phyloP scores from a whole-genome alignment of 768 basidiomycete species.

The Lyophyllum shimeji region DNA sequence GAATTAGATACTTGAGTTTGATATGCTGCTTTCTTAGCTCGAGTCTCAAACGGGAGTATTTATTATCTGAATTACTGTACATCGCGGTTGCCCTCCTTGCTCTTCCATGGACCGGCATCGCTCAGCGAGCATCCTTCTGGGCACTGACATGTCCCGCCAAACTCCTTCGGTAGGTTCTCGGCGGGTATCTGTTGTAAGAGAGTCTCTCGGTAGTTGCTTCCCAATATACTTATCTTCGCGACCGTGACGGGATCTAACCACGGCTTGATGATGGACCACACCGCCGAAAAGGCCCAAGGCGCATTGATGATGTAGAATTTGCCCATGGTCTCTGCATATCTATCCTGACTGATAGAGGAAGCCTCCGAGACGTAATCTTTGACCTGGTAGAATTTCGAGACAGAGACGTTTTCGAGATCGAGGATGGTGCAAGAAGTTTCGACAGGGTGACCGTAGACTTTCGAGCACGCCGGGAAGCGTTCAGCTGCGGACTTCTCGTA shows the following conservation, averaged over 20 bases:
- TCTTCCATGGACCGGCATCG: conserved; percentile 92
- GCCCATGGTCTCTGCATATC: conserved; percentile 95
- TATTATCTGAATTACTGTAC: conserved; percentile 4
- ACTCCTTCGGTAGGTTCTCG: conserved; percentile 82
- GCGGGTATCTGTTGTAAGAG: conserved; percentile 79
- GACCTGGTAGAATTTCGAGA: conserved; percentile 85
- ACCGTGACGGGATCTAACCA: conserved; percentile 97
- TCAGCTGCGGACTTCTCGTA: conserved; percentile 87
- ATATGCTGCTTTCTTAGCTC: neutral
- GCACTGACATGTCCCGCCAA: conserved; percentile 84
- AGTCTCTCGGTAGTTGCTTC: conserved; percentile 70
- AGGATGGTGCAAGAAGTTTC: conserved; percentile 98
- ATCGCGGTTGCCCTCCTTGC: neutral
- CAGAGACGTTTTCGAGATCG: conserved; percentile 72
- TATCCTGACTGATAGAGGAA: conserved; percentile 79
- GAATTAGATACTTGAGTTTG: neutral
- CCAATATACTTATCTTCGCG: conserved; percentile 88
- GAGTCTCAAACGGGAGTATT: neutral
- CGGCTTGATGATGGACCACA: conserved; percentile 87
- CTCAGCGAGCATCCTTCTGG: conserved; percentile 79
- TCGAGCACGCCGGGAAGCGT: conserved; percentile 80
- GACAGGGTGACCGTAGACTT: conserved; percentile 75
- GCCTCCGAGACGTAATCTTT: conserved; percentile 87
- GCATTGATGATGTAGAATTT: conserved; percentile 99
- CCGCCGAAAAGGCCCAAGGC: conserved; percentile 86